Evolutionary conservation across 2,329 filamentous ascomycete species (phyloP).

Genomic region (Polychaeton citri): DNA sequence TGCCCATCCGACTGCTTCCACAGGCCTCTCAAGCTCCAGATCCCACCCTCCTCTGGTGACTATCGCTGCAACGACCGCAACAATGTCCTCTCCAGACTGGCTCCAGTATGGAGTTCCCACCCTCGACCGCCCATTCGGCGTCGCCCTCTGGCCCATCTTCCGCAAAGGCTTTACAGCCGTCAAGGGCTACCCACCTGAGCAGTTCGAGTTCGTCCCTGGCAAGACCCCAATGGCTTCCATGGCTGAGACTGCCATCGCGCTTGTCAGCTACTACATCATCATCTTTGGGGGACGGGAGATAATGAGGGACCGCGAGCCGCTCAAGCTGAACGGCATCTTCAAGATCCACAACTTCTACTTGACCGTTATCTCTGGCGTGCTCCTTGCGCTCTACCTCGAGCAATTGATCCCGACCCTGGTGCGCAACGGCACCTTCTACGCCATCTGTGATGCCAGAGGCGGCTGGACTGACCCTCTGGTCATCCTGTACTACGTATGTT

Average conservation of each 20-base stretch:
- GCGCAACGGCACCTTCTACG: conserved; percentile 71
- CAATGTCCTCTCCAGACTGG: conserved; percentile 41
- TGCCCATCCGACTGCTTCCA: too few species aligned
- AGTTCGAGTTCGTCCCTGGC: conserved; percentile 73
- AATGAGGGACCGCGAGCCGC: conserved; percentile 75
- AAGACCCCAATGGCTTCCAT: conserved; percentile 83
- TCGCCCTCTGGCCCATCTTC: conserved; percentile 90
- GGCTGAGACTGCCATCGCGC: conserved; percentile 65
- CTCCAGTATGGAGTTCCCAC: conserved; percentile 50
- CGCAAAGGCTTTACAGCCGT: conserved; percentile 67
- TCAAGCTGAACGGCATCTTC: conserved; percentile 81
- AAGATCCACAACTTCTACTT: conserved; percentile 95
- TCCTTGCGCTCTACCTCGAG: conserved; percentile 79
- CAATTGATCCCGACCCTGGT: conserved; percentile 75
- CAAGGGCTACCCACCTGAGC: conserved; percentile 67
- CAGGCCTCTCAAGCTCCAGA: too few species aligned
- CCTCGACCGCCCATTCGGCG: conserved; percentile 81
- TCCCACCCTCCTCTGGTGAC: too few species aligned
- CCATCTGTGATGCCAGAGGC: conserved; percentile 69
- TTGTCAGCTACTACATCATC: conserved; percentile 80
- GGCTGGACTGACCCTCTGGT: conserved; percentile 92
- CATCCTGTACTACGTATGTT: conserved; percentile 86
- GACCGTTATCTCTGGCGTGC: conserved; percentile 66
- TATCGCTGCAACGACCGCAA: too few species aligned
- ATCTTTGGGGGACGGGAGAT: conserved; percentile 86